A percentile compares a stretch with the other conserved stretches of the same genome.
Conservation (phyloP, 306 rosid genomes). For the Acacia confusa region DNA sequence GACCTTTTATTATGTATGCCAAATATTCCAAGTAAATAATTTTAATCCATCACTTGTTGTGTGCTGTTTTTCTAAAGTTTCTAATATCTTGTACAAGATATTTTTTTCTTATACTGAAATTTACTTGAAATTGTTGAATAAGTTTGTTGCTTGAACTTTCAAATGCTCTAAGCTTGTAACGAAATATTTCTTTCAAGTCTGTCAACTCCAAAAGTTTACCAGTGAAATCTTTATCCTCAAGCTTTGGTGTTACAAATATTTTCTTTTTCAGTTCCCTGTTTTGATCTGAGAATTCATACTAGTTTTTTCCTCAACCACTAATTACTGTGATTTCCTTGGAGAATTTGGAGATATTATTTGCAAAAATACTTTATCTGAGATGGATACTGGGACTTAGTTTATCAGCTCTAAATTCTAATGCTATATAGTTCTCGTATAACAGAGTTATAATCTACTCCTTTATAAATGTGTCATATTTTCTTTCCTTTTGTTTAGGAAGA, state of each 20-base stretch:
- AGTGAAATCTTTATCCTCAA: neutral
- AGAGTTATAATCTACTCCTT: conserved; percentile 20
- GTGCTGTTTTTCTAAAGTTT: neutral
- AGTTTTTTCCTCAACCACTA: conserved; percentile 12
- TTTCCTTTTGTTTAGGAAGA: neutral
- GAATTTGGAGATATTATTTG: neutral
- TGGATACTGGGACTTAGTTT: neutral
- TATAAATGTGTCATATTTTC: neutral
- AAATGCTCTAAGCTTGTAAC: neutral
- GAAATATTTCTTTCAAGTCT: neutral
- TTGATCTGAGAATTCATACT: conserved; percentile 6
- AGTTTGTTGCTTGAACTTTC: neutral
- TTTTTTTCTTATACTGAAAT: neutral
- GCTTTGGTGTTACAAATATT: neutral
- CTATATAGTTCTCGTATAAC: neutral
- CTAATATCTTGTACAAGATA: neutral
- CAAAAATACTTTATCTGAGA: conserved; percentile 14
- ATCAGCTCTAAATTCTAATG: neutral
- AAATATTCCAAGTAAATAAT: neutral
- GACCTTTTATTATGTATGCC: neutral
- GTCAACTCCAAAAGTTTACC: neutral
- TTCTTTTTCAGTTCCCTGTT: conserved; percentile 1
- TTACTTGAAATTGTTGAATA: neutral
- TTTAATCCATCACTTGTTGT: neutral
- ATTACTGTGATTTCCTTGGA: neutral